phyloP scores from a whole-genome alignment of 2,329 filamentous ascomycete genomes.

The Scopulariopsis brevicaulis region DNA sequence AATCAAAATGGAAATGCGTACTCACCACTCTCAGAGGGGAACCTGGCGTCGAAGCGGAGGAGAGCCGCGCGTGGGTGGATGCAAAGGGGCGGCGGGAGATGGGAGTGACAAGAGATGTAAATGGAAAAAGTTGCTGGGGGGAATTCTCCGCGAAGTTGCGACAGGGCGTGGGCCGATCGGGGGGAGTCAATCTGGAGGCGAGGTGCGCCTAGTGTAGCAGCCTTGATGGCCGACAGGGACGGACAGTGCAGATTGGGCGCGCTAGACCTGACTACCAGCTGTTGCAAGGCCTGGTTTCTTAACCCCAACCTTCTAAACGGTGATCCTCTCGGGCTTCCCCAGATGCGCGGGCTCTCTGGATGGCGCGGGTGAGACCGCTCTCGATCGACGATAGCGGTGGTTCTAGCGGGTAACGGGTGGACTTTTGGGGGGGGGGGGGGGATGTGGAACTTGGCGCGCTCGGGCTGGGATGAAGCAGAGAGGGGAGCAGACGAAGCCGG shows the following conservation, averaged over 20 bases:
- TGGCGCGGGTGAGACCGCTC: no score
- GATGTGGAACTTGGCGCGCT: not conserved
- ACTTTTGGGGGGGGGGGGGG: not conserved
- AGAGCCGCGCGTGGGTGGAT: not conserved
- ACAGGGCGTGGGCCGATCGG: not conserved
- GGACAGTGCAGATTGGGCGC: not conserved
- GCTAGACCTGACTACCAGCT: not conserved
- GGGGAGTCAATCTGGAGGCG: not conserved
- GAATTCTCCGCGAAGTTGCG: not conserved
- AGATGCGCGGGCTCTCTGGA: not conserved
- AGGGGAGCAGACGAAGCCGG: not conserved
- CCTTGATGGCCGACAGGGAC: not conserved
- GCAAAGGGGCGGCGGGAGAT: not conserved
- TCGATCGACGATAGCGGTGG: no score
- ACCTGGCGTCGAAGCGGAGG: not conserved
- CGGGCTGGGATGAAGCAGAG: conserved; percentile 1
- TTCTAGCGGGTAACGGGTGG: not conserved
- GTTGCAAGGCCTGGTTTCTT: not conserved
- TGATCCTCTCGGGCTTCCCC: not conserved
- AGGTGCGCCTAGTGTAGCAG: not conserved
- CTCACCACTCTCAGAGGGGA: not conserved
- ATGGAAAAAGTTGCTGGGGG: not conserved
- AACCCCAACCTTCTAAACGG: not conserved
- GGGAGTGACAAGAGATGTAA: not conserved
- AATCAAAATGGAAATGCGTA: not conserved